phyloP scores from a whole-genome alignment of 331 rosid genomes.

The Quercus phellos region DNA sequence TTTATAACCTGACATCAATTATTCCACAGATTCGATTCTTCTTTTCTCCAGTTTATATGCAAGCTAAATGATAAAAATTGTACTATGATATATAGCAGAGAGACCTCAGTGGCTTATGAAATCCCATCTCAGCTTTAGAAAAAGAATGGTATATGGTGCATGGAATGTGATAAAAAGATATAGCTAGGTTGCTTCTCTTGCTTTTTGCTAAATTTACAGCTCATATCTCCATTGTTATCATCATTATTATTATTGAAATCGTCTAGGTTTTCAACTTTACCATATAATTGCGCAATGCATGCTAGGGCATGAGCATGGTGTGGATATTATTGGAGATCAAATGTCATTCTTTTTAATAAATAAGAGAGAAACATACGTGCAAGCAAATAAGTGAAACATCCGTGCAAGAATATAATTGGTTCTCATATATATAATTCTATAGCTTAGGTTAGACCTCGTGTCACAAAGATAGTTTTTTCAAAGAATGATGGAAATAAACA shows the following conservation, averaged over 20 bases:
- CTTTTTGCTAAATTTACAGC: slow-evolving; percentile 21
- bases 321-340: not conserved
- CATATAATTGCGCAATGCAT: not conserved
- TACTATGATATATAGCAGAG: not conserved
- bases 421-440: too few relatives aligned
- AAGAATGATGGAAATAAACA: too few relatives aligned
- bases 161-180: not conserved
- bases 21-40: slow-evolving; percentile 27
- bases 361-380: too few relatives aligned
- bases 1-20: slow-evolving; percentile 17
- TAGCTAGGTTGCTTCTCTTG: not conserved
- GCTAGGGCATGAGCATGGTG: not conserved
- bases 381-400: too few relatives aligned
- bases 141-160: not conserved
- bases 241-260: not conserved
- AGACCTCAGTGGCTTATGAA: slow-evolving; percentile 1
- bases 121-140: slow-evolving; percentile 21
- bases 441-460: too few relatives aligned
- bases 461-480: too few relatives aligned
- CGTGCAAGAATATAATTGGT: too few relatives aligned
- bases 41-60: not conserved
- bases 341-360: too few relatives aligned
- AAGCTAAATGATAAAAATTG: not conserved
- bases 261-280: not conserved
- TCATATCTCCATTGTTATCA: slow-evolving; percentile 20